Base-by-base conservation (phyloP, 306 rosid species). In the Inga laurina region DNA sequence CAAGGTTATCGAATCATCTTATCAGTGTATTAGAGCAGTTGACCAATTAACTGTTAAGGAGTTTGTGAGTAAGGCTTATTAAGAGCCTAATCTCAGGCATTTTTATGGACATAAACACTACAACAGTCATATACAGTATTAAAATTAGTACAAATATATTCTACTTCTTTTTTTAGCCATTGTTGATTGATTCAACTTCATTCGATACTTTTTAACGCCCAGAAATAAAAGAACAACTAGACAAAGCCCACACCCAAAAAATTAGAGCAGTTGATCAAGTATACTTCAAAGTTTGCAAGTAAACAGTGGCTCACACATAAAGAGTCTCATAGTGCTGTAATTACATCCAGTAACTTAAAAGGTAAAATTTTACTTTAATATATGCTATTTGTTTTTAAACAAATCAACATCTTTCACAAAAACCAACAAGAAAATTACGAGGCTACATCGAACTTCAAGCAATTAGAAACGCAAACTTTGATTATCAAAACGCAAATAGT, bases 361-460 rank as follows among this genome's bases (percentile, higher is more conserved):
- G 46, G 13, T 7, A 54, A 39, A 65, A 19, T 7, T 51, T n/a
- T 34, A 65, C 52, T 71, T 41, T 2, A 41, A 45, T 22, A 12
- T 64, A 51, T 49, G 2, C 32, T 18, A 62, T 52, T 45, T 44
- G 48, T 19, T 39, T 16, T 69, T 32, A 39, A 30, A 70, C 21
- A 65, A 49, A 15, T 22, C 16, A 77, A 62, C 72, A 68, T 35
- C n/a, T 18, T 30, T 48, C 46, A 34, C 8, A 45, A 72, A 76
- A 82, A 8, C 18, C 24, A 72, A 74, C 15, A 27, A 67, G 46
- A 77, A 43, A 45, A 84, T 51, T 19, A 32, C 16, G 56, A 78
- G 32, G 43, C 59, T 15, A 22, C 34, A 51, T 19, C 48, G 24
- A 72, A 43, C 39, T 65, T 73, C 74, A 62, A 68, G 46, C 11